Conservation (phyloP, 257 asterid species). For the Craterostigma plantagineum region DNA sequence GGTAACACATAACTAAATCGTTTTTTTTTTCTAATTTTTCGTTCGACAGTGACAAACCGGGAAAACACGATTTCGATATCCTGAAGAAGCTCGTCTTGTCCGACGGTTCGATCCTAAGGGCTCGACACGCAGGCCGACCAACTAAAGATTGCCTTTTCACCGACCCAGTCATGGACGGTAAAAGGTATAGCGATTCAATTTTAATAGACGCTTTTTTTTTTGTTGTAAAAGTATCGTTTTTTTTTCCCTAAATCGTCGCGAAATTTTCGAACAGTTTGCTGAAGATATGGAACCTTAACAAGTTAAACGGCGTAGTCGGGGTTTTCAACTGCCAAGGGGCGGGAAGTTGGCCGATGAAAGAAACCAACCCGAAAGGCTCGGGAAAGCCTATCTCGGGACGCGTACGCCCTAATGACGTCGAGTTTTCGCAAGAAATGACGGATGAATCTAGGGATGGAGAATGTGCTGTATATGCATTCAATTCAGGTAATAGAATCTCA, state of each 20-base stretch:
- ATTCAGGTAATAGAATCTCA: conserved; percentile 15
- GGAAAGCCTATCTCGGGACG: conserved; percentile 13
- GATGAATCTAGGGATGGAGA: conserved; percentile 32
- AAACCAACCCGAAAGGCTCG: conserved; percentile 8
- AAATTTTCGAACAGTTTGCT: conserved; percentile 23
- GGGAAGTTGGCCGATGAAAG: conserved; percentile 40
- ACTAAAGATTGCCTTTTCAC: conserved; percentile 41
- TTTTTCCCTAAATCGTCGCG: not conserved
- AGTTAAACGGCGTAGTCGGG: conserved; percentile 37
- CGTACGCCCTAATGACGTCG: conserved; percentile 32
- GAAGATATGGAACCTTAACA: conserved; percentile 67
- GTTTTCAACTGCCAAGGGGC: conserved; percentile 70
- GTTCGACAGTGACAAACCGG: conserved; percentile 28
- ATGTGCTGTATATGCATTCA: conserved; percentile 28
- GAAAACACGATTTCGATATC: conserved; percentile 37
- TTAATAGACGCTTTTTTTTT: too few species aligned
- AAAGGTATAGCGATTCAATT: conserved; percentile 17
- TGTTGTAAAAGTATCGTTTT: not conserved
- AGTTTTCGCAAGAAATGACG: conserved; percentile 26
- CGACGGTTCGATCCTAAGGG: conserved; percentile 53
- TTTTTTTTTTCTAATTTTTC: too few species aligned
- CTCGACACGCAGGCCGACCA: conserved; percentile 43
- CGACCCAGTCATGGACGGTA: conserved; percentile 50
- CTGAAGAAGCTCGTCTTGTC: conserved; percentile 41
- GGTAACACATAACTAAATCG: too few species aligned